Percentiles rank a stretch among this genome's conserved stretches.
Conservation (phyloP, 176 grass and related monocot species). For the Oryza punctata region DNA sequence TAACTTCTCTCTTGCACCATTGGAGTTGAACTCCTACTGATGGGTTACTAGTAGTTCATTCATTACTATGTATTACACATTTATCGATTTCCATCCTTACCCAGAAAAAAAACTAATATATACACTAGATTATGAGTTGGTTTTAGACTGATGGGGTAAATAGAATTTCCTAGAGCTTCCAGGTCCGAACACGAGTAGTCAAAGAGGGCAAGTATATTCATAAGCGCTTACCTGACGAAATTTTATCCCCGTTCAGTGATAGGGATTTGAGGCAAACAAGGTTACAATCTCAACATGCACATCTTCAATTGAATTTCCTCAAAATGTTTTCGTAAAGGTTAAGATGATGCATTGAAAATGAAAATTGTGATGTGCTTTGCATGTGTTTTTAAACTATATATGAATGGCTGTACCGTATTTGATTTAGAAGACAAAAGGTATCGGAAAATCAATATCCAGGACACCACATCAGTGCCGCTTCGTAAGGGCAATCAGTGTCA, state of each 20-base stretch:
- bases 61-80: not conserved
- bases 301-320: slow-evolving; percentile 80
- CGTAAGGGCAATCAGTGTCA: too few species aligned
- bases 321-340: slow-evolving; percentile 34
- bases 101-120: slow-evolving; percentile 12
- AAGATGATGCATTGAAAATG: not conserved
- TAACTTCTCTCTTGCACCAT: not conserved
- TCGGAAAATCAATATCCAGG: not conserved
- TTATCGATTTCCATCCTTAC: slow-evolving; percentile 14
- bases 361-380: not conserved
- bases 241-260: slow-evolving; percentile 72
- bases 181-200: slow-evolving; percentile 5
- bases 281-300: slow-evolving; percentile 73
- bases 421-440: not conserved
- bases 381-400: not conserved
- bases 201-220: not conserved
- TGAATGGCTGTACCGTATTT: not conserved
- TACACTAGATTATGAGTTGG: slow-evolving; percentile 40
- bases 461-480: too few species aligned
- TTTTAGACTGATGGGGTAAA: slow-evolving; percentile 5
- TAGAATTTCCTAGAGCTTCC: not conserved
- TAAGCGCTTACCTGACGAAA: slow-evolving; percentile 61
- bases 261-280: slow-evolving; percentile 76
- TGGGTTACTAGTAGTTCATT: not conserved
- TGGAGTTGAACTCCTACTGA: not conserved